Base-by-base conservation (phyloP, 257 asterid species). In the Ehretia macrophylla region DNA sequence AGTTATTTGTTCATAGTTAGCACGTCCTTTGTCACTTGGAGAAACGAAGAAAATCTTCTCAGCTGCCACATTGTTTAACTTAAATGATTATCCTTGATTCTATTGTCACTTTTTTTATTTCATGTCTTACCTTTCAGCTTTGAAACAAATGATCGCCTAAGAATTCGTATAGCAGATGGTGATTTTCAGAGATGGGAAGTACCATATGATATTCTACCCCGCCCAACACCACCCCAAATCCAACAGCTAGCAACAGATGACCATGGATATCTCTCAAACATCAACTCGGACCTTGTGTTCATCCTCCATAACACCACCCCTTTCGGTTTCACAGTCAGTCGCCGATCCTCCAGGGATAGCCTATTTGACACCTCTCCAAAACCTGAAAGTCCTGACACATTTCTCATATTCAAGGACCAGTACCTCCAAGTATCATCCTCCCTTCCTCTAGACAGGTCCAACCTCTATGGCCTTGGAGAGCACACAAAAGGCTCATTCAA, bases 381-480 rank as follows among this genome's bases (percentile, higher is more conserved):
- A 8, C 8, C 63, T 10, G 18, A 51, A 32, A 22, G 37, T 17
- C 73, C 75, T 32, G 51, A 39, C 23, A 44, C 77, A 5, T 62
- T 69, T 40, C 58, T 75, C 39, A 14, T 75, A 17, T 87, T 80
- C 74, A 91, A 87, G 59, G 86, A 91, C 69, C 98, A 91, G 53
- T 91, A 87, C 17, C 87, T 91, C 60, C 96, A 91, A 64, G 75
- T 91, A 19, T 87, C 94, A 8, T 85, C 98, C 0, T 72, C 86
- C 0, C 71, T 90, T 18, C 94, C 95, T 0, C 56, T 65, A 1
- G 32, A 62, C 0, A 62, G 65, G 21, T 79, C 96, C 45, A 76
- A 85, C 42, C 78, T 91, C 16, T 91, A 88, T 32, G 96, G 98
- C 61, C 61, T 91, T 0, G 96, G 98, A 14, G 97, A 91, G 77